A percentile compares a stretch with the other conserved stretches of the same genome.
Evolutionary conservation across 371 early-diverging fungal species (phyloP).

Genomic region (Syncephalastrum sp.): DNA sequence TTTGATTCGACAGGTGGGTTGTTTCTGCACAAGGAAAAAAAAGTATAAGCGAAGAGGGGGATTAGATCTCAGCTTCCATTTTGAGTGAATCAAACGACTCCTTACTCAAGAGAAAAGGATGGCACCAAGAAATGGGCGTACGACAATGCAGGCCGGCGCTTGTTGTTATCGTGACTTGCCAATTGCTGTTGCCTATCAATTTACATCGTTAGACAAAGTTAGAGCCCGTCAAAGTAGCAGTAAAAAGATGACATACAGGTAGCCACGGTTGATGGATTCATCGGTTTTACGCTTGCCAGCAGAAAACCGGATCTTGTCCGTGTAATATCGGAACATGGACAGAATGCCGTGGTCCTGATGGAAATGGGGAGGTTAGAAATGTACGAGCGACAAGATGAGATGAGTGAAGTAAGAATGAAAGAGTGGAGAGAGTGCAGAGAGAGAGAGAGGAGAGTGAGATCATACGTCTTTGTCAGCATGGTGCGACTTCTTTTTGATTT

Average conservation of each 20-base stretch:
- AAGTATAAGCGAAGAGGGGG: not conserved
- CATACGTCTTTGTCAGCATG: constrained; percentile 35
- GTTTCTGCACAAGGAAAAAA: not conserved
- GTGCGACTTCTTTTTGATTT: constrained; percentile 48
- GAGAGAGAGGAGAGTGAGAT: too few relatives aligned
- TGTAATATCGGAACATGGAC: constrained; percentile 51
- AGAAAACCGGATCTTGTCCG: constrained; percentile 45
- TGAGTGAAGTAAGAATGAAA: too few relatives aligned
- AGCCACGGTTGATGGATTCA: constrained; percentile 37
- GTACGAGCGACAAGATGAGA: too few relatives aligned
- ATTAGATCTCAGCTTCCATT: not conserved
- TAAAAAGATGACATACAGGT: constrained; percentile 28
- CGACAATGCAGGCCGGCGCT: constrained; percentile 37
- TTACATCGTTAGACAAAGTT: not conserved
- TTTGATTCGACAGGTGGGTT: not conserved
- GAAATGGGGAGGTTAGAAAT: not conserved
- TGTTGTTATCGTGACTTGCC: constrained; percentile 31
- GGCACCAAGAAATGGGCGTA: constrained; percentile 47
- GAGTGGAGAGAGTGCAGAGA: not conserved
- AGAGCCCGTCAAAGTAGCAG: not conserved
- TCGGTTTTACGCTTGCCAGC: constrained; percentile 24
- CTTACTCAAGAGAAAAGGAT: constrained; percentile 39
- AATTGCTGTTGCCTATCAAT: constrained; percentile 41
- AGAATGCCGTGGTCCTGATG: constrained; percentile 34
- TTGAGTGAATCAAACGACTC: not conserved